phyloP scores from a whole-genome alignment of 768 basidiomycete genomes.

The Grammothele lineata region DNA sequence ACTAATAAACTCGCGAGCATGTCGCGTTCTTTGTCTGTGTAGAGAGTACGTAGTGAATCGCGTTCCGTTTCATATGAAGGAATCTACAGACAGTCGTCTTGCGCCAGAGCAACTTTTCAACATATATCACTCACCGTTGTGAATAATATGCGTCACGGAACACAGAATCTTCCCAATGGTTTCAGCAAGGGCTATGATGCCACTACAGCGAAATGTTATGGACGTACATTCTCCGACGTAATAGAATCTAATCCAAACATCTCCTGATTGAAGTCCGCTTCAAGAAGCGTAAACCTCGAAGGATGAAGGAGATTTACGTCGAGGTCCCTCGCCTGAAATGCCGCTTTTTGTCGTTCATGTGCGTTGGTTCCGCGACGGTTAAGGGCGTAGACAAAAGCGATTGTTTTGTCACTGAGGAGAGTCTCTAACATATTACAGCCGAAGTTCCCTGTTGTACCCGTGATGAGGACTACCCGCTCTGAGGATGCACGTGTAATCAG shows the following conservation, averaged over 20 bases:
- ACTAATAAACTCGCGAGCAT: too few relatives aligned
- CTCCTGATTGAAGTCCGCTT: slow-evolving; percentile 27
- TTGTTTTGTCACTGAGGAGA: slow-evolving; percentile 12
- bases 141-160: slow-evolving; percentile 15
- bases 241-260: too few relatives aligned
- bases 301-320: slow-evolving; percentile 23
- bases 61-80: too few relatives aligned
- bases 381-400: slow-evolving; percentile 21
- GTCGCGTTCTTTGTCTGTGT: too few relatives aligned
- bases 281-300: slow-evolving; percentile 29
- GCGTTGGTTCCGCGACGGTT: slow-evolving; percentile 21
- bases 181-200: too few relatives aligned
- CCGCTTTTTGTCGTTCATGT: slow-evolving; percentile 23
- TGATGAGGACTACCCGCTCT: slow-evolving; percentile 25
- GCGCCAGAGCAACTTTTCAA: too few relatives aligned
- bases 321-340: slow-evolving; percentile 29
- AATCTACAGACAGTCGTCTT: too few relatives aligned
- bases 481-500: too few relatives aligned
- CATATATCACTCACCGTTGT: too few relatives aligned
- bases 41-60: too few relatives aligned
- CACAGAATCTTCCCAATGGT: not conserved
- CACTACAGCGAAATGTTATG: too few relatives aligned
- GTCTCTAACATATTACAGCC: slow-evolving; percentile 24
- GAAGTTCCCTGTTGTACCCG: slow-evolving; percentile 30
- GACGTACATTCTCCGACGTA: too few relatives aligned